Conservation (phyloP, 805 yeast genomes). For the Pichia paraexigua region DNA sequence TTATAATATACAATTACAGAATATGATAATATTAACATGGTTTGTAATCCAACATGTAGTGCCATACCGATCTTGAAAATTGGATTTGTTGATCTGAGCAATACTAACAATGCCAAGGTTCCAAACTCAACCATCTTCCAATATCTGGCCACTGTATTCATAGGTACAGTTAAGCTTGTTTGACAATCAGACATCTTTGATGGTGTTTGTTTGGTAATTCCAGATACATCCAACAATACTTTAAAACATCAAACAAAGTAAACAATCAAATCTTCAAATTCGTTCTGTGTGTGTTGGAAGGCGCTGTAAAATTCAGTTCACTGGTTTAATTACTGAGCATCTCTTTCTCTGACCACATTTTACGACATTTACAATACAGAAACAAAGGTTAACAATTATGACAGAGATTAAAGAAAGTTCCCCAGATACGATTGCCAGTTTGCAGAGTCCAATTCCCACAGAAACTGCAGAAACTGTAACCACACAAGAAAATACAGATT, state of each 20-base stretch:
- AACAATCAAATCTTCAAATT: background rate
- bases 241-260: background rate
- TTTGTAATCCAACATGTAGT: constrained; percentile 20
- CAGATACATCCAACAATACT: background rate
- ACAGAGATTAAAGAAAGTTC: background rate
- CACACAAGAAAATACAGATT: background rate
- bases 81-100: constrained; percentile 19
- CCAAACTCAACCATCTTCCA: constrained; percentile 10
- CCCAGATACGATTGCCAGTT: background rate
- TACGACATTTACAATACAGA: background rate
- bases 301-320: background rate
- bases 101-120: constrained; percentile 8
- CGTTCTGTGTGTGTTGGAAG: background rate
- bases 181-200: background rate
- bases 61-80: constrained; percentile 25
- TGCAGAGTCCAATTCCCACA: background rate
- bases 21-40: constrained; percentile 14
- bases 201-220: background rate
- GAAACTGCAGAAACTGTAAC: background rate
- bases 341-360: background rate
- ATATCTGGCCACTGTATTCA: constrained; percentile 14
- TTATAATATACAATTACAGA: constrained; percentile 20
- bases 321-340: background rate
- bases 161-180: constrained; percentile 1
- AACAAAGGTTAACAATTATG: background rate